Evolutionary conservation across 495 filamentous ascomycete genomes (phyloP).

Genomic region (Daldinia decipiens): DNA sequence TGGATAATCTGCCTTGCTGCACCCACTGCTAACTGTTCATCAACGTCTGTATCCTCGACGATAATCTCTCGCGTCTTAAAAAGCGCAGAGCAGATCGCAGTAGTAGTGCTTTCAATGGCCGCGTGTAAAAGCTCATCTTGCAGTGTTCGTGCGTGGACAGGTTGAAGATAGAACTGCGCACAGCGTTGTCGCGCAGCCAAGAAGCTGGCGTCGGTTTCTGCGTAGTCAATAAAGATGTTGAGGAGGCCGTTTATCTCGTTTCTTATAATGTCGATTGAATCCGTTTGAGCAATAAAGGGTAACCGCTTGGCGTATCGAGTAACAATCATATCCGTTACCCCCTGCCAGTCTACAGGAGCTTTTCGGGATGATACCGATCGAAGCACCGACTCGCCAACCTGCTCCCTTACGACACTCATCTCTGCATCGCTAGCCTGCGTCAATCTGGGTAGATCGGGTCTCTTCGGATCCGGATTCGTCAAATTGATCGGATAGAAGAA

Average conservation of each 20-base stretch:
- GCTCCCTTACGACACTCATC: slow-evolving; percentile 54
- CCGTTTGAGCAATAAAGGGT: slow-evolving; percentile 56
- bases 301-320: slow-evolving; percentile 65
- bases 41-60: slow-evolving; percentile 24
- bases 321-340: slow-evolving; percentile 68
- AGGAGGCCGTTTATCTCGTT: slow-evolving; percentile 59
- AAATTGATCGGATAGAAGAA: slow-evolving; percentile 66
- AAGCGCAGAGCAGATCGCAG: slow-evolving; percentile 62
- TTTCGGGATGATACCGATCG: slow-evolving; percentile 16
- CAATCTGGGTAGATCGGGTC: slow-evolving; percentile 60
- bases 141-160: slow-evolving; percentile 47
- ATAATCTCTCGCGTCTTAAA: slow-evolving; percentile 51
- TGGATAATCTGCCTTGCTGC: slow-evolving; percentile 43
- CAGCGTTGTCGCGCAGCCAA: slow-evolving; percentile 60
- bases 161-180: slow-evolving; percentile 56
- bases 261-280: slow-evolving; percentile 50
- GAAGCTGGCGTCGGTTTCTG: slow-evolving; percentile 48
- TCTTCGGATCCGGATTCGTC: slow-evolving; percentile 56
- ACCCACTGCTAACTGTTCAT: slow-evolving; percentile 9
- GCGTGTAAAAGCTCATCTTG: slow-evolving; percentile 52
- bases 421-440: slow-evolving; percentile 48
- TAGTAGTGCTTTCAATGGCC: slow-evolving; percentile 59
- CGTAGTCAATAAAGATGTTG: slow-evolving; percentile 59
- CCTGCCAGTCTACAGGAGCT: slow-evolving; percentile 66
- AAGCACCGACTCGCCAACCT: slow-evolving; percentile 55